These are phyloP conservation scores for Leccinellum albellum DNA, from an alignment of 768 basidiomycete genomes.

Conservation along the genomic window DNA sequence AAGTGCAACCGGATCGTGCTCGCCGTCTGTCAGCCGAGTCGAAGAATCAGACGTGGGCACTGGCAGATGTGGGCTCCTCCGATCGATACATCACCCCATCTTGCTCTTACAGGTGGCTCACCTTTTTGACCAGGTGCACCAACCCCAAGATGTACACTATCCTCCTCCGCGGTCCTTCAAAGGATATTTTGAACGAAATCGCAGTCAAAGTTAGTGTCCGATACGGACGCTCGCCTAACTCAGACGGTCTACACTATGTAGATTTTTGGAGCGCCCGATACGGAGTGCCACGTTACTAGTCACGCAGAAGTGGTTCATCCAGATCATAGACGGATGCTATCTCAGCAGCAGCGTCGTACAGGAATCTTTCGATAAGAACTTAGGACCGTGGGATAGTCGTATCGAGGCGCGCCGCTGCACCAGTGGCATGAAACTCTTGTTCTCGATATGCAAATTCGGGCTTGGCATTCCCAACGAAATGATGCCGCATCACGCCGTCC, in stretches of 20 bases:
- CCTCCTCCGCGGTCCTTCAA: conserved; percentile 94
- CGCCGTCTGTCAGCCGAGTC: too few species aligned
- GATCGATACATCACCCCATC: not conserved
- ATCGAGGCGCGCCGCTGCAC: conserved; percentile 39
- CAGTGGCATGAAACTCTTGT: conserved; percentile 38
- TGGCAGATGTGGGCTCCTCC: too few species aligned
- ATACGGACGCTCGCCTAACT: not conserved
- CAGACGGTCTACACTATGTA: not conserved
- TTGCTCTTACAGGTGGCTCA: too few species aligned
- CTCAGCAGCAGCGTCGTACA: conserved; percentile 36
- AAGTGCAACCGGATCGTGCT: too few species aligned
- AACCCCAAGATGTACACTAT: conserved; percentile 97
- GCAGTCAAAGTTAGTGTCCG: conserved; percentile 41
- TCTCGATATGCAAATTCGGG: conserved; percentile 35
- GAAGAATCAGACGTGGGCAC: too few species aligned
- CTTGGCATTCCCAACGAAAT: conserved; percentile 17
- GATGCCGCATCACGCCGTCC: conserved; percentile 31
- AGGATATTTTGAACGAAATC: conserved; percentile 97
- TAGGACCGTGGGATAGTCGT: conserved; percentile 32
- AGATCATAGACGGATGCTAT: conserved; percentile 35
- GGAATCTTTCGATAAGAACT: conserved; percentile 42
- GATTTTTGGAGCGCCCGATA: conserved; percentile 15
- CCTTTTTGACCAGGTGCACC: conserved; percentile 56
- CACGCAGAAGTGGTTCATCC: conserved; percentile 33
- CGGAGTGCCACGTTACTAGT: not conserved